Base-by-base conservation (phyloP, 495 filamentous ascomycete species). In the Bryoglossum gracile region DNA sequence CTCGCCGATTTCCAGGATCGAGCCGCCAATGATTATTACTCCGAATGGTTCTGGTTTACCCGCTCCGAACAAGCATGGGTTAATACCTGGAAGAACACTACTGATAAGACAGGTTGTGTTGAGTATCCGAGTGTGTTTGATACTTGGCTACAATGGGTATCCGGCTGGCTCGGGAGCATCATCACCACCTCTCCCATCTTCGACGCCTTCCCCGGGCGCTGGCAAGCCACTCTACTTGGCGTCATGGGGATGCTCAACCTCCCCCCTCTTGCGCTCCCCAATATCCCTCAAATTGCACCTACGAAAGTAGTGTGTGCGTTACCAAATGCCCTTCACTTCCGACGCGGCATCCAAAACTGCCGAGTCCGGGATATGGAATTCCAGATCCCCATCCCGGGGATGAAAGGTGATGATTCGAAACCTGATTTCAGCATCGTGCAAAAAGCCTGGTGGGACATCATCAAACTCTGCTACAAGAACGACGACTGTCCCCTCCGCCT, bases 1-100 rank as follows among this genome's bases (percentile, higher is more conserved):
- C 55, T 62, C 24, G 46, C 22, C 1, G 51, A 60, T 4, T 74
- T 72, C 38, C 53, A 65, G 42, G 43, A 51, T 0, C 59, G 68
- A 0, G 75, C 72, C 17, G 48, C 53, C 8, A 56, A 70, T 21
- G 60, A 68, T 35, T 77, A 71, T 47, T 77, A 76, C 39, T 56
- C 65, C 0, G 74, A 78, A 50, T 76, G 69, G 67, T 77, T 77
- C 53, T 77, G 74, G 74, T 78, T 75, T 53, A 61, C 74, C 1
- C 74, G 70, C 44, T 67, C 70, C 37, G 54, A 64, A 30, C 60
- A 67, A 28, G 54, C 62, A 8, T 75, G 71, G 66, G 64, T 75
- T 14, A 75, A 77, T 51, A 70, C 65, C 35, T 77, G 74, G 71
- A 66, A 74, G 48, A 59, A 53, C 18, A 66, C 62, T 1, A 28